Conservation (phyloP, 2,329 filamentous ascomycete species). For the Cercospora sojina region DNA sequence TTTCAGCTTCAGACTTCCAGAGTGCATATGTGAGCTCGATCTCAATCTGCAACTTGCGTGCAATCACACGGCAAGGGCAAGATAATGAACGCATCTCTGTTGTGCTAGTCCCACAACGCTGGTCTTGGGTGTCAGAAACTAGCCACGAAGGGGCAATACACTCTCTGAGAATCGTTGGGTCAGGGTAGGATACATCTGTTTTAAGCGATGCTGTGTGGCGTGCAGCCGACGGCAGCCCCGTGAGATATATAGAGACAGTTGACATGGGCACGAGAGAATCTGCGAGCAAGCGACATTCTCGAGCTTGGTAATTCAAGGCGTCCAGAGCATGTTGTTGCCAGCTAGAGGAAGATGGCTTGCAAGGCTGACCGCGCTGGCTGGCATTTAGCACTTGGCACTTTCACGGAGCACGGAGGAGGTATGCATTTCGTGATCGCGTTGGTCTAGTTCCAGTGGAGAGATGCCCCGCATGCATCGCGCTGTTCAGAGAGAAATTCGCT, state of each 20-base stretch:
- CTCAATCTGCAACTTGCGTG: background rate
- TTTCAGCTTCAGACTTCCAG: slow-evolving; percentile 8
- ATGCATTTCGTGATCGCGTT: background rate
- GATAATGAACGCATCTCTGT: too few relatives aligned
- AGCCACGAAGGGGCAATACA: slow-evolving; percentile 1
- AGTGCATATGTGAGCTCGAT: slow-evolving; percentile 6
- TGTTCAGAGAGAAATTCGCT: background rate
- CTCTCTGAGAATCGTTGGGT: background rate
- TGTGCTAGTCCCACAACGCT: background rate
- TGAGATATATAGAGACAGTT: background rate
- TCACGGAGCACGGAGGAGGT: background rate
- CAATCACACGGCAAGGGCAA: background rate
- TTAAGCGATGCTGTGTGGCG: background rate
- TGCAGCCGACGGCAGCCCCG: slow-evolving; percentile 10
- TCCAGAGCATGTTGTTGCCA: background rate
- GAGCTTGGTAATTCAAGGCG: background rate
- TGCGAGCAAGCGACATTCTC: background rate
- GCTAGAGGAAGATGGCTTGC: background rate
- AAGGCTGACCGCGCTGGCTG: background rate
- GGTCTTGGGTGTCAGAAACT: background rate
- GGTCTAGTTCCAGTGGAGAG: background rate
- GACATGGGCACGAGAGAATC: background rate
- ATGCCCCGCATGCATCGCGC: background rate
- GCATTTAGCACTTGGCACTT: background rate
- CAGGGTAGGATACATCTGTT: background rate